Evolutionary conservation across 164 flowering plant species (phyloP).

Genomic region (Chloranthus sessilifolius): DNA sequence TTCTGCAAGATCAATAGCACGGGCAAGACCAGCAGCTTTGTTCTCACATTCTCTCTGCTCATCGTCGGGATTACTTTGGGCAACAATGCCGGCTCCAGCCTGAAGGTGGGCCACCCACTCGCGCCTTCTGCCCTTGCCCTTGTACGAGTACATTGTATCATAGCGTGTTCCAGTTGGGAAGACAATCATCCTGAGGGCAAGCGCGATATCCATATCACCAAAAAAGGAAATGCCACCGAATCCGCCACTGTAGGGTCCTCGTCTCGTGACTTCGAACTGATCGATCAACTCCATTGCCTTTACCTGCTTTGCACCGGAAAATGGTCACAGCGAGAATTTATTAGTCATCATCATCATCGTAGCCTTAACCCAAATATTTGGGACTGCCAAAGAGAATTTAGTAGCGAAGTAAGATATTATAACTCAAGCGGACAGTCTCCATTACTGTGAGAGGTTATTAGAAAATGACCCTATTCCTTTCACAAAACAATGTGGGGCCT

Average conservation of each 20-base stretch:
- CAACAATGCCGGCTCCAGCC: constrained; percentile 82
- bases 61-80: constrained; percentile 68
- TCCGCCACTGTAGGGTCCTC: constrained; percentile 91
- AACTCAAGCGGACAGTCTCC: no score
- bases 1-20: constrained; percentile 91
- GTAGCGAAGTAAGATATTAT: no score
- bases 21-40: constrained; percentile 81
- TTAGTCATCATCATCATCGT: no score
- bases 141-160: constrained; percentile 83
- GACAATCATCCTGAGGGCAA: constrained; percentile 77
- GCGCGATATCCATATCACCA: constrained; percentile 85
- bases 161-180: constrained; percentile 59
- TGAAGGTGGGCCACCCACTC: constrained; percentile 93
- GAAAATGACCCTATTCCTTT: no score
- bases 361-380: no score
- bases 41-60: constrained; percentile 77
- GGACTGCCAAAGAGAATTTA: no score
- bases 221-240: constrained; percentile 79
- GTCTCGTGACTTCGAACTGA: constrained; percentile 63
- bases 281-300: constrained; percentile 91
- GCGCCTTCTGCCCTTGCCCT: constrained; percentile 47
- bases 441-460: no score
- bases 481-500: no score
- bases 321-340: no score
- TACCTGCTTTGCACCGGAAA: constrained; percentile 40